Base-by-base conservation (phyloP, 192 early-diverging fungal species). In the Haplosporangium gracile region DNA sequence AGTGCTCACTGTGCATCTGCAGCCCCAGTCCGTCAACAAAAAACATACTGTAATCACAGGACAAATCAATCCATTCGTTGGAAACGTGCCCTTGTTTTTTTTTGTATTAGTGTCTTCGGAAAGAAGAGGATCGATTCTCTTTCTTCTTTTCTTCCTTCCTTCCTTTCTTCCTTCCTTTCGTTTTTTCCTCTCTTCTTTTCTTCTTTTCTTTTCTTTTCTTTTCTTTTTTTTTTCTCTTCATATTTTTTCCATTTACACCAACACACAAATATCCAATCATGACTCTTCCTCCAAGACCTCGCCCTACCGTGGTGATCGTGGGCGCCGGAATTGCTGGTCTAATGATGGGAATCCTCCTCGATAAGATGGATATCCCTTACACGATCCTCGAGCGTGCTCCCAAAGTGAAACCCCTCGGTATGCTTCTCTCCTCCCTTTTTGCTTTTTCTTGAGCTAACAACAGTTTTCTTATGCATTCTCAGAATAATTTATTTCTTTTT, bases 241-340 rank as follows among this genome's bases (percentile, higher is more conserved):
- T 6, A 26, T n/a, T 38, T 45, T 32, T 29, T 10, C 72, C 45
- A 34, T 73, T 18, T 26, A 18, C 34, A 9, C 15, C 22, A 32
- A 40, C 69, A 38, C 16, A 20, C 6, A 5, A 70, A 20, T 1
- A 70, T 15, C 34, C 13, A 70, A 42, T 3, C 18, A 70, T 40
- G 69, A 42, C 40, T 6, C 69, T 70, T 40, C 34, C 40, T 70
- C 38, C 40, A 24, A 22, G 69, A 9, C 38, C 69, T n/a, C 38
- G 69, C 26, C 60, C 60, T 2, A 65, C 60, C n/a, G 60, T 65
- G 26, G 60, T 81, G 47, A 81, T 81, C 5, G 68, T 75, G 11
- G 80, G 80, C 13, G 80, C 65, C 20, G 80, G 80, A 15, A 47
- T 81, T 5, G 73, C 65, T 11, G 80, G 80, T 29, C 68, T 81